Conservation (phyloP, 177 flowering plant genomes). For the Vitis hybrid region DNA sequence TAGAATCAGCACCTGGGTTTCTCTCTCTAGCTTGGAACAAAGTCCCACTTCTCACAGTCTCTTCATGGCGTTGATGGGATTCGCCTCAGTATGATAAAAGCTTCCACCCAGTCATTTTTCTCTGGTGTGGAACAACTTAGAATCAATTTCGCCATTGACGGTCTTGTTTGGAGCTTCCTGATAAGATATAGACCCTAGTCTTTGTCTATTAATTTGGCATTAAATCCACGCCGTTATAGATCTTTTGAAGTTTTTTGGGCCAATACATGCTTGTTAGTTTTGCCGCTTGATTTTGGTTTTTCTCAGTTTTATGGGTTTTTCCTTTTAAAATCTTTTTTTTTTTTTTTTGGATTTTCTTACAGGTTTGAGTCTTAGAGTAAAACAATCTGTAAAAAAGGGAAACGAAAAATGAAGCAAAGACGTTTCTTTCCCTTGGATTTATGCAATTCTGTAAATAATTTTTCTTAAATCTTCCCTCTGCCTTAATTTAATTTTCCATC, state of each 20-base stretch:
- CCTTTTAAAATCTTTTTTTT: neutral
- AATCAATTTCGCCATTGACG: conserved; percentile 15
- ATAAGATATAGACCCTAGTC: neutral
- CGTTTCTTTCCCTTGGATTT: conserved; percentile 8
- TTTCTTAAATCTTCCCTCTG: neutral
- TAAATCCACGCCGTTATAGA: neutral
- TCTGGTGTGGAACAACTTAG: conserved; percentile 17
- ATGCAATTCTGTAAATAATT: conserved; percentile 12
- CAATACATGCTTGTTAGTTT: neutral
- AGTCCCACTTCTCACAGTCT: conserved; percentile 78
- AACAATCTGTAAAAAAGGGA: conserved; percentile 20
- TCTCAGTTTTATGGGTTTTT: neutral
- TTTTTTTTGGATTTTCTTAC: conserved; percentile 6
- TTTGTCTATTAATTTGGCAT: neutral
- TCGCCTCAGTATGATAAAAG: neutral
- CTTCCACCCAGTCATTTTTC: conserved; percentile 33
- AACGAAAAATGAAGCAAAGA: conserved; percentile 7
- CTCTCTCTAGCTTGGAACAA: conserved; percentile 82
- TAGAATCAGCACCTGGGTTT: conserved; percentile 72
- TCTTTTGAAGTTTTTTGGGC: conserved; percentile 5
- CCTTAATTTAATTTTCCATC: neutral
- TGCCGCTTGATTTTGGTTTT: conserved; percentile 4
- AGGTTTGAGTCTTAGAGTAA: conserved; percentile 4
- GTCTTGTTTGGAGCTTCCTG: conserved; percentile 4
- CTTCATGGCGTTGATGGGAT: conserved; percentile 74